Conservation (phyloP, 345 rosid species). For the Hirschfeldia incana region DNA sequence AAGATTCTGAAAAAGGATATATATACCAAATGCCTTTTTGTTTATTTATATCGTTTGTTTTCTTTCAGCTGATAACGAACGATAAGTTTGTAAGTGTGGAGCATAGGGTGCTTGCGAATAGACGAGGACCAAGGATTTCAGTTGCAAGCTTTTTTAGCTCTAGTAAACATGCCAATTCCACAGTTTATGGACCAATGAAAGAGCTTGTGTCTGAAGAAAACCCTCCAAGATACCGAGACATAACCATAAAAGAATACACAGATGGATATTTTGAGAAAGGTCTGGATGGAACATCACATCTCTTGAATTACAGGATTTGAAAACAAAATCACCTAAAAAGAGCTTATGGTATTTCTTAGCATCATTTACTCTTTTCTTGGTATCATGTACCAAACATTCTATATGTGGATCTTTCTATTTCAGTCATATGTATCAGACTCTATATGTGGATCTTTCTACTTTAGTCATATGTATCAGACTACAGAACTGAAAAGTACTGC, state of each 20-base stretch:
- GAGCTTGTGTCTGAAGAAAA: conserved; percentile 47
- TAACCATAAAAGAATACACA: conserved; percentile 27
- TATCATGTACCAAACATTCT: not conserved
- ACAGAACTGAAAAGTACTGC: not conserved
- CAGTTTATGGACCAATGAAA: conserved; percentile 44
- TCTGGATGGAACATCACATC: not conserved
- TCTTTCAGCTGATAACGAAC: not conserved
- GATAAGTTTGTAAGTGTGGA: no score
- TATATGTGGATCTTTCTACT: not conserved
- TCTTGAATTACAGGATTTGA: conserved; percentile 36
- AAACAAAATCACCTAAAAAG: not conserved
- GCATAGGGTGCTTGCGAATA: conserved; percentile 44
- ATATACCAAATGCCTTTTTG: not conserved
- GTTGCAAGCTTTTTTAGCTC: conserved; percentile 45
- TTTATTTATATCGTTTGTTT: not conserved
- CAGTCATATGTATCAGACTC: not conserved
- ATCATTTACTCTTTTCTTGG: not conserved
- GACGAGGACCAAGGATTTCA: conserved; percentile 43
- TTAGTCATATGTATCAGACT: not conserved
- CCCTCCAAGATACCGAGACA: conserved; percentile 42
- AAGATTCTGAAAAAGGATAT: not conserved
- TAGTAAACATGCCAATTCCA: not conserved
- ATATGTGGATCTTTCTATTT: not conserved
- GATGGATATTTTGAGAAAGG: not conserved
- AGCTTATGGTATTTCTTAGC: not conserved